Evolutionary conservation across 805 yeast genomes (phyloP), one percentile per base, ranked within the genome.

Genomic region (Geotrichum ghanense): DNA sequence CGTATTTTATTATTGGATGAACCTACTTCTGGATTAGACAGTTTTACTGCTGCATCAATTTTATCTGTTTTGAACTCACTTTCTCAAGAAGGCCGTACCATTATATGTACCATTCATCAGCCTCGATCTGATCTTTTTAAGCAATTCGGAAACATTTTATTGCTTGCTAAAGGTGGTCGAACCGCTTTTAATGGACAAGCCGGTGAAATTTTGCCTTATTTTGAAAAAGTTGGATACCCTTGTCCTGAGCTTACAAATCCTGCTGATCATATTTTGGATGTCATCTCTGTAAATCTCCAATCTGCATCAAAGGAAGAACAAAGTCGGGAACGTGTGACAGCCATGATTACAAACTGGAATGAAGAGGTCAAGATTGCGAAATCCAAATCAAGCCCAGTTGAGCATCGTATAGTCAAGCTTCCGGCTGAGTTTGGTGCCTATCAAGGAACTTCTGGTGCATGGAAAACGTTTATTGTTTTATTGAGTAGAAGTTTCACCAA

Each of bases 11-110:
- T 87, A 44, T 62, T 87, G 21, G 95, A 87, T 62, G 95, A 87
- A 57, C 95, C 95, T 2, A 87, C 95, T 0, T 83, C 94, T 3
- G 95, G 95, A 0, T 69, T 87, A 22, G 95, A 87, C 57, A 76
- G 89, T 10, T 76, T 83, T 48, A 84, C 92, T 0, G 83, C 95
- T 0, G 71, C 75, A 1, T 74, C 84, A 2, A 81, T 86, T 27
- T 60, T 87, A 37, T 67, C 71, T 24, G 74, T 86, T 35, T 66
- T 86, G 48, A 68, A 75, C 44, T 68, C 69, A 2, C 62, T 87
- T 31, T 76, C 87, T 1, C 56, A 51, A 2, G 73, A 71, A 24
- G 77, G 80, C 4, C 76, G 79, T 10, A 83, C 95, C 0, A 72
- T 87, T 6, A 73, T 86, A 21, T 61, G 81, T 46, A 85, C 95